Conservation (phyloP, 225 moss, liverwort and hornwort species). For the Pseudoscleropodium purum region DNA sequence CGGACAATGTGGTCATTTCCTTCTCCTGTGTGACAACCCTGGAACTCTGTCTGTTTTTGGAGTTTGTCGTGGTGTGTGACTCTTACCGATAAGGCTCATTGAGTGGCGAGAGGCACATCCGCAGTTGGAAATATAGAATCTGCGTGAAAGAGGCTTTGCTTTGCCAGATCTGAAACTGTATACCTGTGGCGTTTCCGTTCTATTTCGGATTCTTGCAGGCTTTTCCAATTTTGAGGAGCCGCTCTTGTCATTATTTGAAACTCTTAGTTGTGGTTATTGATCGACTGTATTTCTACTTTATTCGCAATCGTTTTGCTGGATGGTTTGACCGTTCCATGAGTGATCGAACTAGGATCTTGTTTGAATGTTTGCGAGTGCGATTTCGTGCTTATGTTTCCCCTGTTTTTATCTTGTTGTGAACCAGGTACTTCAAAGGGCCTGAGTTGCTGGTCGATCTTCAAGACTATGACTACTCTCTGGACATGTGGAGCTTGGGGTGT, state of each 20-base stretch:
- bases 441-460: constrained; percentile 60
- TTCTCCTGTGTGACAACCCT: not conserved
- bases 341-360: not conserved
- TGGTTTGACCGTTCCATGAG: not conserved
- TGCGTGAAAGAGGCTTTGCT: not conserved
- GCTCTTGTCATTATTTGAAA: not conserved
- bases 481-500: constrained; percentile 70
- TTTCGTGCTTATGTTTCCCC: not conserved
- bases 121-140: not conserved
- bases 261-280: not conserved
- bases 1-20: not conserved
- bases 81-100: not conserved
- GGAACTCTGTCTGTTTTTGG: not conserved
- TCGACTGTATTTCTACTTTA: not conserved
- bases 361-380: not conserved
- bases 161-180: not conserved
- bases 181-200: not conserved
- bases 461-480: constrained; percentile 62
- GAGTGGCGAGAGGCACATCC: not conserved
- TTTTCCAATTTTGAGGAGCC: not conserved
- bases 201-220: not conserved
- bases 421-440: constrained; percentile 57
- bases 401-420: not conserved
- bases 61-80: not conserved
- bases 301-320: not conserved